Evolutionary conservation across 2,329 filamentous ascomycete species (phyloP), one percentile per base, ranked within the genome.

Genomic region (Monilinia laxa): DNA sequence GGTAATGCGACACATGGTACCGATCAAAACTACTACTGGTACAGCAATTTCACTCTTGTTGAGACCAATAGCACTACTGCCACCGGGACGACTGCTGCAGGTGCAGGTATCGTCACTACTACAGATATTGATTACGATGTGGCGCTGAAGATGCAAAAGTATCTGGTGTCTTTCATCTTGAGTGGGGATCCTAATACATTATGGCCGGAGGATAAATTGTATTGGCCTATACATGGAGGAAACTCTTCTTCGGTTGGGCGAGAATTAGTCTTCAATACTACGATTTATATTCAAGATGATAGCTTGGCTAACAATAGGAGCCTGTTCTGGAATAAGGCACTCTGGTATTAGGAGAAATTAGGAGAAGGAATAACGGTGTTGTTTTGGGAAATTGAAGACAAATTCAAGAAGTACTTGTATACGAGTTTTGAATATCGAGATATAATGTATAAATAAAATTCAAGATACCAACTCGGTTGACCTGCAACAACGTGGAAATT

Each of bases 11-110:
- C 74, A 10, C 77, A 78, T 65, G 76, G 77, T 6, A 78, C 76
- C 6, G 77, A 78, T 69, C 76, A 78, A 67, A 73, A 69, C 47
- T 78, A 78, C 69, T 78, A 78, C 69, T 78, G 76, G 71, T 76
- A 75, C 66, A 70, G 65, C 64, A 75, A 71, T 12, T 73, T 71
- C 57, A 71, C 70, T 10, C 72, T 74, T 12, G 70, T 71, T 3
- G 53, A 25, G n/a, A 64, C 64, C 1, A 71, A 68, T 23, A 65
- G 66, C 31, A 68, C 67, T 10, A 55, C 69, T 1, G 71, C 59
- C 12, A 67, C 56, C 18, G 64, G 60, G n/a, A 57, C 68, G 35
- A 49, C 62, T 31, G 66, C 62, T 28, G 58, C 58, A 4, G 67
- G 65, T 35, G 68, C 67, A 25, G 69, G 72, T 38, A 62, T 68